A percentile compares a stretch with the other conserved stretches of the same genome.
Evolutionary conservation across 2,329 filamentous ascomycete species (phyloP).

Genomic region (Pestalotiopsis sp.): DNA sequence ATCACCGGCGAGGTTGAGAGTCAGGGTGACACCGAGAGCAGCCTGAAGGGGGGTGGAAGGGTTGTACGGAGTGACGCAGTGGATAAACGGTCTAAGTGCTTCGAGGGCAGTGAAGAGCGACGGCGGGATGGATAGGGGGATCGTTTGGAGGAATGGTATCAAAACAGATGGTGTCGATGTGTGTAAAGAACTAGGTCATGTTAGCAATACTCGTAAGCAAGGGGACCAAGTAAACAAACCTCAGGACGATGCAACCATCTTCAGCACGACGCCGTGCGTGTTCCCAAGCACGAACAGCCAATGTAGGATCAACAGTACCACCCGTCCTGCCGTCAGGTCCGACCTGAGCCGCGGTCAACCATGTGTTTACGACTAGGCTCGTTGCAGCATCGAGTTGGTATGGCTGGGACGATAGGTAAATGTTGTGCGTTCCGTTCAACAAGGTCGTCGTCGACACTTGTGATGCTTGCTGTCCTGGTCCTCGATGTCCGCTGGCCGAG

Average conservation of each 20-base stretch:
- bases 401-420: conserved; percentile 80
- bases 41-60: conserved; percentile 81
- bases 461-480: conserved; percentile 67
- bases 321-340: conserved; percentile 70
- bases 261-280: conserved; percentile 93
- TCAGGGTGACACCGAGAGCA: conserved; percentile 79
- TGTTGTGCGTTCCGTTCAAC: conserved; percentile 88
- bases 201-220: conserved; percentile 16
- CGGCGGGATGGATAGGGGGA: conserved; percentile 79
- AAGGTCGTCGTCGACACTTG: conserved; percentile 93
- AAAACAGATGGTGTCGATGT: conserved; percentile 85
- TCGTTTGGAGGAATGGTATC: conserved; percentile 75
- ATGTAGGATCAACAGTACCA: conserved; percentile 77
- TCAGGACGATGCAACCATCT: conserved; percentile 89
- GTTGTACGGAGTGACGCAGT: conserved; percentile 86
- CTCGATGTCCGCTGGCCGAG: conserved; percentile 59
- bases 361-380: conserved; percentile 92
- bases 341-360: conserved; percentile 78
- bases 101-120: conserved; percentile 78
- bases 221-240: conserved; percentile 58
- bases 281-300: conserved; percentile 89
- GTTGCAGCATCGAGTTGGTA: conserved; percentile 88
- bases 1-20: conserved; percentile 78
- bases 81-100: conserved; percentile 82
- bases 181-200: conserved; percentile 73